Evolutionary conservation across 2,329 filamentous ascomycete genomes (phyloP).

Genomic region (Alternaria ethzedia): DNA sequence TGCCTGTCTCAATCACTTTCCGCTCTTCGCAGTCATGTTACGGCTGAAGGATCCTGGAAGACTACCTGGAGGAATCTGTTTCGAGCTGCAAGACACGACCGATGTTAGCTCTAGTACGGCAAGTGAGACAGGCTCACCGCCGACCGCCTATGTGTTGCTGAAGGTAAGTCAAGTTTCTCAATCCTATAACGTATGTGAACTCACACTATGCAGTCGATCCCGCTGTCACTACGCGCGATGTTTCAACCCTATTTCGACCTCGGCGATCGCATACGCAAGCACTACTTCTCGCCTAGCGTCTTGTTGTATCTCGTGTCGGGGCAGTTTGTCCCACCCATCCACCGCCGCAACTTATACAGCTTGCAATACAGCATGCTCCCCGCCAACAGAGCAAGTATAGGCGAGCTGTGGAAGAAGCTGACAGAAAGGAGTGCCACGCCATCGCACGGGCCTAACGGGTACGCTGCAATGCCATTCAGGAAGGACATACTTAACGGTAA

Average conservation of each 20-base stretch:
- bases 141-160: constrained; percentile 83
- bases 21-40: constrained; percentile 95
- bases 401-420: constrained; percentile 82
- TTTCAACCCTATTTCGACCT: constrained; percentile 98
- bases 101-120: constrained; percentile 43
- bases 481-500: constrained; percentile 8
- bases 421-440: constrained; percentile 20
- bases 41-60: constrained; percentile 90
- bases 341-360: constrained; percentile 92
- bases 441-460: constrained; percentile 7
- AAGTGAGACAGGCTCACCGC: constrained; percentile 51
- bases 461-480: constrained; percentile 7
- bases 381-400: constrained; percentile 76
- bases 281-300: constrained; percentile 90
- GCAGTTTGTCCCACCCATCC: constrained; percentile 92
- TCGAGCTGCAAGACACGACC: constrained; percentile 82
- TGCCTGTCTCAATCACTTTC: constrained; percentile 96
- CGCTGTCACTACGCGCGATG: constrained; percentile 88
- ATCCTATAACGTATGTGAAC: background rate
- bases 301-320: constrained; percentile 87
- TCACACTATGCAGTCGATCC: constrained; percentile 65
- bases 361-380: constrained; percentile 98
- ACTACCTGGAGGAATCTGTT: constrained; percentile 87
- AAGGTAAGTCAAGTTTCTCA: constrained; percentile 63
- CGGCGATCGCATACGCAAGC: constrained; percentile 87